Base-by-base conservation (phyloP, 768 basidiomycete species). In the Suillus lakei region DNA sequence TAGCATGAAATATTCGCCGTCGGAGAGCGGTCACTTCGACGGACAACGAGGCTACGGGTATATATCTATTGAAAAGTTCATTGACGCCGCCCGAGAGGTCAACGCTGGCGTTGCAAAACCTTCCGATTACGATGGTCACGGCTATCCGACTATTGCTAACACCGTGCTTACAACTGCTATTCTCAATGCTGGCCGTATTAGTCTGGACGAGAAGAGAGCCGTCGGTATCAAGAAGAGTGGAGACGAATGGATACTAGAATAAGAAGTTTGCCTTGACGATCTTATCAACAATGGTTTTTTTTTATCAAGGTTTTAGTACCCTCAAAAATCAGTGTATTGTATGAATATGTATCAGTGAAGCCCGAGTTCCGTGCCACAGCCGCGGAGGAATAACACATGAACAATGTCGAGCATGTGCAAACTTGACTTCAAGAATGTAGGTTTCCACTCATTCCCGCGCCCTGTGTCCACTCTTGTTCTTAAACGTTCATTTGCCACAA, bases 1-100 rank as follows among this genome's bases (percentile, higher is more conserved):
- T 75, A 93, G 92, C 80, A 96, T 97, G 91, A 97, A 96, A 73
- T 97, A 97, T 78, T 91, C 93, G 44, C 93, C 94, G 5, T 94
- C 93, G 61, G 93, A 92, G 79, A 91, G 86, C 63, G 96, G 95
- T 7, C 91, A 94, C 78, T 97, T 98, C 74, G 96, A 97, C 72
- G 96, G 96, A 34, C 96, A 96, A 79, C 87, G 91, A 64, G 95
- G 95, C 18, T 98, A 98, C 76, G 96, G 92, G 66, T 89, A 97
- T 75, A 82, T 96, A 71, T 95, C 93, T 21, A 92, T 96, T 70
- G 95, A 95, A 78, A 96, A 92, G 78, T 96, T 96, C 78, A 82
- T 97, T 74, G 94, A 93, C 74, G 92, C 92, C 21, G 88, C 90
- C 50, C 85, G 90, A 60, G 85, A 83, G 66, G 91, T 96, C 71